phyloP scores from a whole-genome alignment of 2,329 filamentous ascomycete genomes.

The Sarocladiaceae sp. region DNA sequence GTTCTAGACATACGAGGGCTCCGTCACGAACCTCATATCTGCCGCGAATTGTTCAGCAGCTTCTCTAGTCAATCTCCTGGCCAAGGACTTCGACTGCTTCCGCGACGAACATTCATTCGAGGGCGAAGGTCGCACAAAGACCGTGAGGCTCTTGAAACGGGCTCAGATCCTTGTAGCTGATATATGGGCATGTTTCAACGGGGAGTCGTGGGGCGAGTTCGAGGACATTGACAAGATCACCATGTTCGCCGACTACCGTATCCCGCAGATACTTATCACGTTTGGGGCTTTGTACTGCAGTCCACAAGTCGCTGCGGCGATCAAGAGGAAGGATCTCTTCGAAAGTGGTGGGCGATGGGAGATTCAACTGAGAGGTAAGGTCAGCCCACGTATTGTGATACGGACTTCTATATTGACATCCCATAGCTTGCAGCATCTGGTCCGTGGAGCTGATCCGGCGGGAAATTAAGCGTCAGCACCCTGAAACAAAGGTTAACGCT shows the following conservation, averaged over 20 bases:
- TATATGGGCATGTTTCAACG: constrained; percentile 92
- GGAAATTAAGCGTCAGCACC: constrained; percentile 70
- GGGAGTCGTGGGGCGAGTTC: constrained; percentile 72
- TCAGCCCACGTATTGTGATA: too few relatives aligned
- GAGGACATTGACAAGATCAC: constrained; percentile 90
- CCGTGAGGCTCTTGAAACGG: constrained; percentile 81
- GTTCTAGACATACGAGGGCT: constrained; percentile 66
- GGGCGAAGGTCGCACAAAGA: constrained; percentile 47
- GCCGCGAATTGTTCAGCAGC: constrained; percentile 75
- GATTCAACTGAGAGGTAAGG: constrained; percentile 71
- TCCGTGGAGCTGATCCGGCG: constrained; percentile 82
- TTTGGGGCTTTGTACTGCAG: constrained; percentile 81
- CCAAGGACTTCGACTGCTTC: constrained; percentile 78
- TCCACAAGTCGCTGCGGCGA: constrained; percentile 66
- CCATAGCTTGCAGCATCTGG: constrained; percentile 82
- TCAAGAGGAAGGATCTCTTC: constrained; percentile 59
- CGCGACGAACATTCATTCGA: constrained; percentile 74
- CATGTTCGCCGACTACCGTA: constrained; percentile 97
- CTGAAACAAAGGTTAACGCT: constrained; percentile 70
- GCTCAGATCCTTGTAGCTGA: constrained; percentile 96
- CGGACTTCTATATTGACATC: background rate
- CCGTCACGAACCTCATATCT: constrained; percentile 65
- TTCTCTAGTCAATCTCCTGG: constrained; percentile 77
- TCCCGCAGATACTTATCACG: constrained; percentile 85
- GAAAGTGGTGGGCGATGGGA: constrained; percentile 73